A percentile compares a stretch with the other conserved stretches of the same genome.
phyloP scores from a whole-genome alignment of 768 basidiomycete species.

The Sarcodon sp. region DNA sequence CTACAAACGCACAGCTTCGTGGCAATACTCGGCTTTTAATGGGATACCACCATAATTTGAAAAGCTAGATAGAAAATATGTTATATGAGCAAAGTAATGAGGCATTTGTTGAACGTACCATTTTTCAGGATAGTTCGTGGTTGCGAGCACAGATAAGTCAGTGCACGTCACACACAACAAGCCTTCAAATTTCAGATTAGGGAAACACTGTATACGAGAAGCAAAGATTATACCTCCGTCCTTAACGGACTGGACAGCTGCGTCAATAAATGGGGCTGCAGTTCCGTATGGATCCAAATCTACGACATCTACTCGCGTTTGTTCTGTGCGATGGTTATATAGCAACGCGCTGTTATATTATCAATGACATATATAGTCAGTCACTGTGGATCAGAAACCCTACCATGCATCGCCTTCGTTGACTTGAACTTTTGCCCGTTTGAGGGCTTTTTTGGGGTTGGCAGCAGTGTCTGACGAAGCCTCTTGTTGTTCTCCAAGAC shows the following conservation, averaged over 20 bases:
- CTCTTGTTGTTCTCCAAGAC: conserved; percentile 29
- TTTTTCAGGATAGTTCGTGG: conserved; percentile 93
- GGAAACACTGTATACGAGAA: neutral
- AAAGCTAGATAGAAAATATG: conserved; percentile 36
- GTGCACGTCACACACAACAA: conserved; percentile 94
- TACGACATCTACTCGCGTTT: conserved; percentile 77
- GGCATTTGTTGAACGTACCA: conserved; percentile 35
- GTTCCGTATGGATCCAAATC: conserved; percentile 98
- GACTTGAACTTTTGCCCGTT: conserved; percentile 49
- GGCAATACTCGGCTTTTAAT: conserved; percentile 86
- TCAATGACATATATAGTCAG: neutral
- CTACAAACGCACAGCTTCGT: conserved; percentile 62
- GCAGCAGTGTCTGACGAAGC: conserved; percentile 3
- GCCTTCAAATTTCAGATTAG: conserved; percentile 29
- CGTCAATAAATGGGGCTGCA: conserved; percentile 93
- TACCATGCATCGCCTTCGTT: conserved; percentile 96
- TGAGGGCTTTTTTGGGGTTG: conserved; percentile 7
- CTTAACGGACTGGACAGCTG: conserved; percentile 76
- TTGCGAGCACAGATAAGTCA: conserved; percentile 87
- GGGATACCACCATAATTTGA: conserved; percentile 92
- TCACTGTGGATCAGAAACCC: conserved; percentile 8
- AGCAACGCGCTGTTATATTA: conserved; percentile 53
- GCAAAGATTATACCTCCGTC: conserved; percentile 63
- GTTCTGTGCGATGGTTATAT: conserved; percentile 75
- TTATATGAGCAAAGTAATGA: neutral